Evolutionary conservation across 208 protist genomes (phyloP).

Genomic region (Crithidia bombi): DNA sequence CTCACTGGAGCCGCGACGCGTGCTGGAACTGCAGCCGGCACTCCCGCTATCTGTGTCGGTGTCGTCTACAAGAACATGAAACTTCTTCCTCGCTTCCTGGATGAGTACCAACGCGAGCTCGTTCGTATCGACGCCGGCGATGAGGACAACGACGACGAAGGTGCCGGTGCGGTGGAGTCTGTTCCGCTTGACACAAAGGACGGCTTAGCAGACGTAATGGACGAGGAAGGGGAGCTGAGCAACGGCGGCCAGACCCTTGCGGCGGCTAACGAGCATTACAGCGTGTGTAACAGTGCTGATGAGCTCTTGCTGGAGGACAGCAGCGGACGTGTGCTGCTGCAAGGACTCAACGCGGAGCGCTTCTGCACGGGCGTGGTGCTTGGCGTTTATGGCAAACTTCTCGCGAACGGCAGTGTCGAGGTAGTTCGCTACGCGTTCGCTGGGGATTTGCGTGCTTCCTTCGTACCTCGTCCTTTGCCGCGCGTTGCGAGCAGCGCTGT

Average conservation of each 20-base stretch:
- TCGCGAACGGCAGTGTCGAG: slow-evolving; percentile 60
- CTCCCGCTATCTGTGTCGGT: slow-evolving; percentile 69
- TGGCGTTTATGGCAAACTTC: slow-evolving; percentile 70
- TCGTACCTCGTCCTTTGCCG: slow-evolving; percentile 51
- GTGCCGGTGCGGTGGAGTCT: slow-evolving; percentile 14
- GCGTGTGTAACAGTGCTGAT: slow-evolving; percentile 59
- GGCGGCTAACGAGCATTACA: slow-evolving; percentile 46
- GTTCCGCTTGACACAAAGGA: slow-evolving; percentile 20
- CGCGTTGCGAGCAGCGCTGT: background rate
- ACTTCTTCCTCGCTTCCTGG: slow-evolving; percentile 81
- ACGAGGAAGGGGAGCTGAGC: slow-evolving; percentile 23
- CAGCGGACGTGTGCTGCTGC: slow-evolving; percentile 75
- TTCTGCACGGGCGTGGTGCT: slow-evolving; percentile 87
- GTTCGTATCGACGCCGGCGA: slow-evolving; percentile 83
- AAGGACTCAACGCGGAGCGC: slow-evolving; percentile 47
- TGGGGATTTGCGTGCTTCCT: slow-evolving; percentile 42
- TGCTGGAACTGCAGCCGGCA: slow-evolving; percentile 74
- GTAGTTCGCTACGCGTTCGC: slow-evolving; percentile 71
- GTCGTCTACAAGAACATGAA: slow-evolving; percentile 93
- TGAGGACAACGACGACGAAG: slow-evolving; percentile 64
- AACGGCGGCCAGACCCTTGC: slow-evolving; percentile 28
- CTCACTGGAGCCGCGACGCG: slow-evolving; percentile 28
- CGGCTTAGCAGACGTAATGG: slow-evolving; percentile 4
- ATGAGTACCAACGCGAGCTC: slow-evolving; percentile 88
- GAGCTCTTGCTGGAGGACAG: slow-evolving; percentile 84